Conservation (phyloP, 371 early-diverging fungal genomes). For the Massospora cicadina region DNA sequence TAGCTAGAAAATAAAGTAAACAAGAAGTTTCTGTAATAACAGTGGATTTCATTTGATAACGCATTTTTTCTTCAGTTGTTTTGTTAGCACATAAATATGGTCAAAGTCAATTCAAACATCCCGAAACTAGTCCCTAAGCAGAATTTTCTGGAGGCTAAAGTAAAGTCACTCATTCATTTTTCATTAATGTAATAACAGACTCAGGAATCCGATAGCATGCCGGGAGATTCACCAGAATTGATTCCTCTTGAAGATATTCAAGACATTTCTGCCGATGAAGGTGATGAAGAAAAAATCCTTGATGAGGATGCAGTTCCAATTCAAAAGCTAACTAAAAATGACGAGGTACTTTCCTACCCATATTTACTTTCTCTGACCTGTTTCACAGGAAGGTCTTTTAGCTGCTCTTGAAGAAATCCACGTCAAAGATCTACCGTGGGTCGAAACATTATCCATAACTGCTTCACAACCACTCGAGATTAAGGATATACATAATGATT, state of each 20-base stretch:
- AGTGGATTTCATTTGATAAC: no score
- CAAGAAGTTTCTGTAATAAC: no score
- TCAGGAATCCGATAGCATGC: no score
- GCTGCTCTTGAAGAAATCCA: slow-evolving; percentile 42
- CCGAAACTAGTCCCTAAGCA: no score
- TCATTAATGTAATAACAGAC: no score
- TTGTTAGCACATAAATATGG: no score
- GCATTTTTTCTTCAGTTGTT: no score
- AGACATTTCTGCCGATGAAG: slow-evolving; percentile 23
- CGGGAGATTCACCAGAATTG: no score
- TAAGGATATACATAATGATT: slow-evolving; percentile 59
- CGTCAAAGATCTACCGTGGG: slow-evolving; percentile 54
- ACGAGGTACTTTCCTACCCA: slow-evolving; percentile 27
- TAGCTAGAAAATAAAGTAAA: no score
- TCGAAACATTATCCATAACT: slow-evolving; percentile 60
- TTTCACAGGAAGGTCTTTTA: slow-evolving; percentile 31
- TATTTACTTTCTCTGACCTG: neutral
- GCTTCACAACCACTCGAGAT: slow-evolving; percentile 33
- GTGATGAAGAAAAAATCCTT: slow-evolving; percentile 15
- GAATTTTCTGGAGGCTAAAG: no score
- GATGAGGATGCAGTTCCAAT: slow-evolving; percentile 38
- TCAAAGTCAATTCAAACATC: no score
- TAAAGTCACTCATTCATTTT: no score
- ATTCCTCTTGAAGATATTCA: slow-evolving; percentile 17
- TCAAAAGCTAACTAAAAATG: slow-evolving; percentile 46